These are phyloP conservation scores for Xerocomus amazonicus DNA, from an alignment of 1,284 basidiomycete species.

Conservation along the genomic window DNA sequence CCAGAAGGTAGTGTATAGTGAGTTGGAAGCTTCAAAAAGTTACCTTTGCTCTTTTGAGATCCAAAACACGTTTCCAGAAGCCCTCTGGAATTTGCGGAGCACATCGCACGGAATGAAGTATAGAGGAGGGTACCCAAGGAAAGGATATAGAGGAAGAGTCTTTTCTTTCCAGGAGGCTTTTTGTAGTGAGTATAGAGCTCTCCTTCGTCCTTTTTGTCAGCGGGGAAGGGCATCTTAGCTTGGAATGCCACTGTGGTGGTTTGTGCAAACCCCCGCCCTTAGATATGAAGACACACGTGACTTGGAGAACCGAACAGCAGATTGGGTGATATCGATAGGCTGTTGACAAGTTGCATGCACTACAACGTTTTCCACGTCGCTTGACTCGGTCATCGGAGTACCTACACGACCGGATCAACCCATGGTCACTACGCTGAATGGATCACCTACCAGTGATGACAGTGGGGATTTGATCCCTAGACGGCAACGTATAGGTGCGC, in stretches of 20 bases:
- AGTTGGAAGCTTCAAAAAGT: conserved; percentile 36
- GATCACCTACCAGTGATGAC: too few relatives aligned
- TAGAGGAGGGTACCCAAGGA: conserved; percentile 16
- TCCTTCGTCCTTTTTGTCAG: conserved; percentile 13
- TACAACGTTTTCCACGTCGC: too few relatives aligned
- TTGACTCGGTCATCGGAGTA: too few relatives aligned
- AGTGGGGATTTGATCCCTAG: too few relatives aligned
- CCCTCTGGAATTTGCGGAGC: conserved; percentile 21
- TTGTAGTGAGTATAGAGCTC: not conserved
- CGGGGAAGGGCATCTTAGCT: conserved; percentile 23
- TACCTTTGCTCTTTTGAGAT: conserved; percentile 23
- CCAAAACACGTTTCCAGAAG: conserved; percentile 23
- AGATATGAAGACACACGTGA: too few relatives aligned
- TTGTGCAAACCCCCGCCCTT: too few relatives aligned
- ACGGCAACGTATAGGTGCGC: too few relatives aligned
- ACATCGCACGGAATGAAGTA: conserved; percentile 7
- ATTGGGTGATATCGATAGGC: too few relatives aligned
- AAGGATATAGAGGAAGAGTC: conserved; percentile 13
- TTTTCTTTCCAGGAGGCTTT: conserved; percentile 16
- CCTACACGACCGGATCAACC: too few relatives aligned
- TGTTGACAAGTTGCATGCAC: too few relatives aligned
- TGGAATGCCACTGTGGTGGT: conserved; percentile 23
- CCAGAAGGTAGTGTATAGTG: conserved; percentile 58
- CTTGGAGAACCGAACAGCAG: too few relatives aligned
- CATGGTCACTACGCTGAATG: too few relatives aligned